Evolutionary conservation across 2,329 filamentous ascomycete species (phyloP), one percentile per base, ranked within the genome.

Genomic region (Leptographium flavum): DNA sequence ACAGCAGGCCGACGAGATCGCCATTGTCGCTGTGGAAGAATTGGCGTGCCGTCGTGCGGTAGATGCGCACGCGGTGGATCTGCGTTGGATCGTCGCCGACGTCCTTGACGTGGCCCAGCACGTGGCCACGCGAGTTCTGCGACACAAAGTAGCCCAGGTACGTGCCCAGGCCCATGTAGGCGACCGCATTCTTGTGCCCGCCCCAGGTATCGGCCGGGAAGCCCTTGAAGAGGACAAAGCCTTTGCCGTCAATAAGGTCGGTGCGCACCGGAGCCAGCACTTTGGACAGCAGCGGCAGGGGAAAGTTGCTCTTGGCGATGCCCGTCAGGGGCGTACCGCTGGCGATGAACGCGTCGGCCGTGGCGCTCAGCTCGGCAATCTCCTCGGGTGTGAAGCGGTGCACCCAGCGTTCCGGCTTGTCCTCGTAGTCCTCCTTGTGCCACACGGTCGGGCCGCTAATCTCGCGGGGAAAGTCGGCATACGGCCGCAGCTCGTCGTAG

Each of bases 21-120:
- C 74, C 73, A 60, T 90, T 83, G 57, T 94, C 87, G 45, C 83
- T 74, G 62, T 93, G 87, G 71, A 88, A 92, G 68, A 81, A 90
- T 66, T 92, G 84, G 10, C 77, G 70, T 43, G 86, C 87, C 51
- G 87, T 85, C 2, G 87, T 94, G 51, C 87, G 76, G 67, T 94
- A 94, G 63, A 94, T 94, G 54, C 87, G 81, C 49, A 94, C 86
- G 55, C 80, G 82, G 65, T 93, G 83, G 55, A 87, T 93, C 64
- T 87, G 80, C 5, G 71, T 76, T 23, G 81, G 71, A 59, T 93
- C 86, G 53, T 88, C 87, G 39, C 85, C 84, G 4, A 92, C 73
- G 62, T 93, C 87, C 64, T 93, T 90, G 55, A 93, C 87, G 60
- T 94, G 87, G 8, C 87, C 87, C 1, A 94, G 74, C 10, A 93